Conservation (phyloP, 202 grass and related monocot genomes). For the Panicum hallii region DNA sequence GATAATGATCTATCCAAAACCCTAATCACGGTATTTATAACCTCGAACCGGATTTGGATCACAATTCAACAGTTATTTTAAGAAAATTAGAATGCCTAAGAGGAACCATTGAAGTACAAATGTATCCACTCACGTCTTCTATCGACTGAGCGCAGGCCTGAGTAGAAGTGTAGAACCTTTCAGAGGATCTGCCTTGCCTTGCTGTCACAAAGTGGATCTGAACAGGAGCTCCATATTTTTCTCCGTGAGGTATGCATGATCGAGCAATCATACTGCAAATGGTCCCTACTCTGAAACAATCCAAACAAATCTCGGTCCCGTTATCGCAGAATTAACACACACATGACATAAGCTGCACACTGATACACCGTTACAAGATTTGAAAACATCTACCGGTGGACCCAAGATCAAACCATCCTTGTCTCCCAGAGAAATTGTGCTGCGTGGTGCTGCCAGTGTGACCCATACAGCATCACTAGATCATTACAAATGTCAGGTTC, state of each 20-base stretch:
- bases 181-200: constrained; percentile 1
- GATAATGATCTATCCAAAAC: no score
- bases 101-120: neutral
- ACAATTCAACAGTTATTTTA: no score
- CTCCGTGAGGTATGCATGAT: neutral
- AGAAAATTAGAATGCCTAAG: neutral
- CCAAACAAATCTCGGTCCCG: constrained; percentile 22
- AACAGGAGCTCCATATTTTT: constrained; percentile 16
- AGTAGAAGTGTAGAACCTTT: neutral
- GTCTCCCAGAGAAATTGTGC: neutral
- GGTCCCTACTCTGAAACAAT: constrained; percentile 41
- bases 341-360: constrained; percentile 45
- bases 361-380: constrained; percentile 21
- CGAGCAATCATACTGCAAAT: constrained; percentile 36
- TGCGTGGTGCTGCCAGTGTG: neutral
- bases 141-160: neutral
- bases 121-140: neutral
- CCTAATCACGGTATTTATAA: no score
- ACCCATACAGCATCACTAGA: constrained; percentile 29
- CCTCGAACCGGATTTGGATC: no score
- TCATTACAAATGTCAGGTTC: constrained; percentile 31
- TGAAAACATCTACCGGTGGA: constrained; percentile 8
- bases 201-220: constrained; percentile 39
- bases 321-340: constrained; percentile 34
- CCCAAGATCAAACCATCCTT: constrained; percentile 33